Evolutionary conservation across 140 eudicot species (phyloP).

Genomic region (Erigeron philadelphicus): DNA sequence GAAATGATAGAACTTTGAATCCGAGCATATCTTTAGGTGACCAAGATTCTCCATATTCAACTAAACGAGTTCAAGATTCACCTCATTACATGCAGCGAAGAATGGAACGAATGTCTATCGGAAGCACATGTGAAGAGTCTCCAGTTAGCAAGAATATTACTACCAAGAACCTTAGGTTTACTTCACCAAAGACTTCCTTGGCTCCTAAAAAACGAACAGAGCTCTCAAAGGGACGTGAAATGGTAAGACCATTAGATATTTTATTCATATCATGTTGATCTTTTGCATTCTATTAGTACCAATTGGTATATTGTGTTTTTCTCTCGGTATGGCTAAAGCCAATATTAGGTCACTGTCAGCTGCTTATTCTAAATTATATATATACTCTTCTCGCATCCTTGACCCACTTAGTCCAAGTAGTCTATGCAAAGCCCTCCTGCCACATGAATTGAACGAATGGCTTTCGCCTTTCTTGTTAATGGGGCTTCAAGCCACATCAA

Average conservation of each 20-base stretch:
- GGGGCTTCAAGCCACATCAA: background rate
- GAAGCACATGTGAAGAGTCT: slow-evolving; percentile 45
- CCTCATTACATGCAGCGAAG: slow-evolving; percentile 39
- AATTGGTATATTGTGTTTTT: background rate
- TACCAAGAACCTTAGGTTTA: slow-evolving; percentile 45
- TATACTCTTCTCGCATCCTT: too few relatives aligned
- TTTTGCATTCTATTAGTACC: background rate
- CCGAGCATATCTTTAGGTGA: slow-evolving; percentile 82
- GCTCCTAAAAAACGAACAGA: slow-evolving; percentile 45
- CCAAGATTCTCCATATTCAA: slow-evolving; percentile 44
- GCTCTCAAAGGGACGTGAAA: slow-evolving; percentile 48
- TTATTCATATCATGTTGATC: background rate
- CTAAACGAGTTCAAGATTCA: slow-evolving; percentile 29
- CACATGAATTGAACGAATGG: background rate
- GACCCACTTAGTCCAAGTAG: too few relatives aligned
- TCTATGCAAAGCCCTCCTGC: background rate
- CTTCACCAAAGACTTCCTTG: slow-evolving; percentile 44
- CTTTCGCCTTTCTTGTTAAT: background rate
- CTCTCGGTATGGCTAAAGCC: slow-evolving; percentile 16
- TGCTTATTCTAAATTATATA: background rate
- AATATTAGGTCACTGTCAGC: background rate
- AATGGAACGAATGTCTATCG: slow-evolving; percentile 38
- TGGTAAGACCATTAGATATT: slow-evolving; percentile 39
- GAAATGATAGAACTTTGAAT: slow-evolving; percentile 75
- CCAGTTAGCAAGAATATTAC: slow-evolving; percentile 34